Conservation (phyloP, 805 yeast genomes). For the Diddensiella caesifluorescens region DNA sequence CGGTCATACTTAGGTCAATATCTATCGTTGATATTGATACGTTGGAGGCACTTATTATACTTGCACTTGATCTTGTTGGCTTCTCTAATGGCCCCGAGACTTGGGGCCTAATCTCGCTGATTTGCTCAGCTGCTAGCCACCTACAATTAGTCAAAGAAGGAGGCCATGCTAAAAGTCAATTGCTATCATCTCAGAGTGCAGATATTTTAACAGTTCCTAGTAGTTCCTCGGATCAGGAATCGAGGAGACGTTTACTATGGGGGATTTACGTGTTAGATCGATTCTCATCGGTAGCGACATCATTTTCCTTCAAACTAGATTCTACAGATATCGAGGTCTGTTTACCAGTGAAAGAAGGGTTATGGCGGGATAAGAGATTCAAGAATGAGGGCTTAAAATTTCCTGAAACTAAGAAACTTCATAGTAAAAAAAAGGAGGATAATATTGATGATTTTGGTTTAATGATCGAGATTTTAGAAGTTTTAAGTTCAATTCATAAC, state of each 20-base stretch:
- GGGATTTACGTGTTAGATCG: constrained; percentile 87
- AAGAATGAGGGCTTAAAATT: background rate
- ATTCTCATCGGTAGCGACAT: constrained; percentile 31
- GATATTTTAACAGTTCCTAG: constrained; percentile 12
- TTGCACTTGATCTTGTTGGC: constrained; percentile 26
- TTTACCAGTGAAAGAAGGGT: constrained; percentile 17
- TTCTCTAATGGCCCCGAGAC: constrained; percentile 27
- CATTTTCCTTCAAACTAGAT: constrained; percentile 25
- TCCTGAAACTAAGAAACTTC: constrained; percentile 11
- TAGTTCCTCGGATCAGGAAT: constrained; percentile 72
- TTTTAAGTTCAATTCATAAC: constrained; percentile 23
- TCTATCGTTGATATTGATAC: constrained; percentile 21
- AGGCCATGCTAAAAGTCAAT: background rate
- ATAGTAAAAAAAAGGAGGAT: too few relatives aligned
- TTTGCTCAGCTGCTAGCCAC: constrained; percentile 23
- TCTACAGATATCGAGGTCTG: constrained; percentile 20
- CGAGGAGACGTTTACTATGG: constrained; percentile 81
- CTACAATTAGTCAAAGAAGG: constrained; percentile 17
- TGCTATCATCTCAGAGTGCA: constrained; percentile 9
- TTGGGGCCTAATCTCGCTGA: constrained; percentile 25
- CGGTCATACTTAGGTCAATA: constrained; percentile 19
- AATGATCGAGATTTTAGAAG: constrained; percentile 20
- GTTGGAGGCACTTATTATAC: constrained; percentile 24
- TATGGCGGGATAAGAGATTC: constrained; percentile 11
- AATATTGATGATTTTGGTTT: constrained; percentile 21